Evolutionary conservation across 352 stramenopile genomes (phyloP), one percentile per base, ranked within the genome.

Genomic region (Sclerospora graminicola): DNA sequence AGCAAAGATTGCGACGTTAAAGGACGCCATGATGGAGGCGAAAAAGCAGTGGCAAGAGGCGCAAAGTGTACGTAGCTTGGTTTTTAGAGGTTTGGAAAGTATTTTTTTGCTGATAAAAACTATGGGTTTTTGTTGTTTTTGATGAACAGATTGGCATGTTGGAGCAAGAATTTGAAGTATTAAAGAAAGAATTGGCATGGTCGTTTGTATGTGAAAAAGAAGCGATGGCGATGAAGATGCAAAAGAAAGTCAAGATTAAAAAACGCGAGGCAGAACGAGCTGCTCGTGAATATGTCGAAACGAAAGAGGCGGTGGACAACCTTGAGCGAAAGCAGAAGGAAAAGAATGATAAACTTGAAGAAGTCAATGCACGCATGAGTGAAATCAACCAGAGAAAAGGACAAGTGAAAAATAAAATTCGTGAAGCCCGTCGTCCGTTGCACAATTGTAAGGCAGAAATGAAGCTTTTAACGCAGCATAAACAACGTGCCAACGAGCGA

Each of bases 151-250:
- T 91, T 43, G 76, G 69, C 6, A 73, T 78, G 46, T 50, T 91
- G 31, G 75, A 87, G 45, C 51, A 69, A 9, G 74, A 91, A 35
- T 80, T 91, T 30, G 61, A 60, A 14, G 57, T 79, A 15, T 56
- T 91, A 0, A 89, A 89, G 42, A 86, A 87, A 18, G 71, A 78
- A 34, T 55, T 91, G 1, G 79, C 74, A 13, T 91, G 79, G 79
- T 91, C 74, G 7, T 89, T 91, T 58, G 79, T 91, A 6, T 54
- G 59, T 10, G 71, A 82, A 39, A 84, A 86, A 30, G 76, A 91
- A 33, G 14, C 59, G 0, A 36, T 71, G 33, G 71, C 62, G 13
- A 48, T 59, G 4, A 72, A 79, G 21, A 58, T 73, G 23, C 62
- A 60, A 5, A 81, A 69, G 39, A 84, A 78, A 41, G 72, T 82